Conservation (phyloP, 306 rosid genomes). For the Quercus engelmannii region DNA sequence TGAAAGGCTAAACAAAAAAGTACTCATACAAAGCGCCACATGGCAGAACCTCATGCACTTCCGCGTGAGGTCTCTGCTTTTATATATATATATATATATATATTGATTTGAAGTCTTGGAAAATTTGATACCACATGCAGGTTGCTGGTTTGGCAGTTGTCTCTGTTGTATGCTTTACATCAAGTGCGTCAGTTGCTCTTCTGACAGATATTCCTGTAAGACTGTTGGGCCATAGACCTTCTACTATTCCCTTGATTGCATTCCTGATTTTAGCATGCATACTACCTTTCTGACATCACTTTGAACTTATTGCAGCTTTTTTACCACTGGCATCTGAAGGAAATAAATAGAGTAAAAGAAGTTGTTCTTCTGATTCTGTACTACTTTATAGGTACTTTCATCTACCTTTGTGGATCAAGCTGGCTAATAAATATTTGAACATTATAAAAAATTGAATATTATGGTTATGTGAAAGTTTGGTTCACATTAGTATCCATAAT, state of each 20-base stretch:
- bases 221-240: neutral
- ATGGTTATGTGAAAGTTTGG: neutral
- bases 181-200: constrained; percentile 60
- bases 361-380: constrained; percentile 43
- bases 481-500: neutral
- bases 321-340: constrained; percentile 50
- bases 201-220: constrained; percentile 65
- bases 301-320: constrained; percentile 48
- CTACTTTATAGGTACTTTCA: constrained; percentile 50
- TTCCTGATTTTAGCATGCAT: neutral
- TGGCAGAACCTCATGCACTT: too few species aligned
- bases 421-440: neutral
- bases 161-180: constrained; percentile 51
- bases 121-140: constrained; percentile 32
- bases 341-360: constrained; percentile 38
- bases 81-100: too few species aligned
- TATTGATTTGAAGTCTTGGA: neutral
- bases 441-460: neutral
- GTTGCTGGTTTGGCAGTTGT: constrained; percentile 60
- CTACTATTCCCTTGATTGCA: neutral
- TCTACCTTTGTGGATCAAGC: constrained; percentile 1
- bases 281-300: constrained; percentile 17
- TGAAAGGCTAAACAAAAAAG: too few species aligned
- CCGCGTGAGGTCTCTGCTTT: too few species aligned
- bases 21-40: too few species aligned